Base-by-base conservation (phyloP, 192 early-diverging fungal genomes). In the Coemansia sp. region DNA sequence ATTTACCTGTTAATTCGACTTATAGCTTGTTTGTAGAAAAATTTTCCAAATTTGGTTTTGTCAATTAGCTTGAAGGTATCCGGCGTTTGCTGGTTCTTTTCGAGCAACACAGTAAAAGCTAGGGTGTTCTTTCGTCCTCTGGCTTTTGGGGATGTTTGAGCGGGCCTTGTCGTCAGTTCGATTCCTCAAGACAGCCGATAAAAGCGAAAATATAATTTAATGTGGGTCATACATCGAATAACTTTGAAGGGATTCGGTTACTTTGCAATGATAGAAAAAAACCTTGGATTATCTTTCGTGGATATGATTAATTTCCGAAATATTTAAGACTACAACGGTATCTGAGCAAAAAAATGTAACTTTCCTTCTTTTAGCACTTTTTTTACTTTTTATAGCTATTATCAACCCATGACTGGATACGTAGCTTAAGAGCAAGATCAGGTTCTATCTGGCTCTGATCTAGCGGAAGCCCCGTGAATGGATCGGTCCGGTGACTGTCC, bases 241-340 rank as follows among this genome's bases (percentile, higher is more conserved):
- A 33, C 28, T 37, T 15, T 28, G 30, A 30, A 31, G 15, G 33
- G 29, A 45, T 6, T 13, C 29, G 29, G 49, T 26, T 8, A 52
- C 26, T 12, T 31, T 64, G 71, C 64, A 30, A 66, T 72, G 71
- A 72, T 72, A 62, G 55, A 23, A 60, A 59, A 48, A 61, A 39
- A 29, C 12, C 25, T 29, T 21, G 51, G 46, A 66, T 72, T 49
- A 67, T 67, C 64, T 56, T 63, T 55, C 35, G 12, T 30, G n/a
- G 59, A 66, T 28, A 67, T 61, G 65, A 72, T 66, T 45, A 48
- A 67, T 46, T 26, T 40, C 43, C 31, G 45, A 58, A 67, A 59
- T 29, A 37, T 30, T 58, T 58, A 74, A 74, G 71, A 74, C 71
- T 74, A 74, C 70, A 63, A 67, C 71, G 71, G 71, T 74, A 67